Base-by-base conservation (phyloP, 352 stramenopile genomes). In the Aphanomyces astaci region DNA sequence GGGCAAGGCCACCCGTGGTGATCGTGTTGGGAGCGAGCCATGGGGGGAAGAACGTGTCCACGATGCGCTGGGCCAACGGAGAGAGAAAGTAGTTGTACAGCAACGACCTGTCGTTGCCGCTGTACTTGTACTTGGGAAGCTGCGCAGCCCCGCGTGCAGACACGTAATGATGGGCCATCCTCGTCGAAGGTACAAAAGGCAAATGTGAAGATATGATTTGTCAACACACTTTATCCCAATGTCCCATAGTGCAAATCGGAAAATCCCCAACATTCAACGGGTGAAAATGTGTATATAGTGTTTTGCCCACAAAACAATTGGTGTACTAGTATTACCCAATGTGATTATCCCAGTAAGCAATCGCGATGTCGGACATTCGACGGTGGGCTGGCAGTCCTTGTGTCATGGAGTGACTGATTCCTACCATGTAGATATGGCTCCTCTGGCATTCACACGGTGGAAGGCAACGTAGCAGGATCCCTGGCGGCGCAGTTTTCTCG, bases 361-460 rank as follows among this genome's bases (percentile, higher is more conserved):
- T 30, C 11, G 30, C 30, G 5, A 59, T 59, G 51, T 59, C 51
- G 22, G 51, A 59, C 30, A 59, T 59, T 36, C 51, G 51, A 32
- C 22, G 51, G 51, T 59, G 30, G 0, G 51, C 13, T 4, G 15
- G 36, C 13, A 19, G 27, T 22, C 25, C 33, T 36, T n/a, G n/a
- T 31, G 48, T n/a, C 0, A 11, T 10, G 10, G 11, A 11, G 27
- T 15, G 10, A 22, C n/a, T 30, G n/a, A 55, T 31, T n/a, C 13
- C n/a, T n/a, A n/a, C n/a, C 30, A 59, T 39, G 51, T 68, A 68
- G 62, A 31, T 91, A 93, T 73, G 85, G 84, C 13, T 85, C 82
- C 17, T 80, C 96, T 2, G 96, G 96, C 53, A 91, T 96, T 63
- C 88, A 98, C 75, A 99, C 96, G 19, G 93, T 98, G 33, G 96